These are phyloP conservation scores for Saussurea involucrata DNA, from an alignment of 129 eudicot genomes.

Conservation along the genomic window DNA sequence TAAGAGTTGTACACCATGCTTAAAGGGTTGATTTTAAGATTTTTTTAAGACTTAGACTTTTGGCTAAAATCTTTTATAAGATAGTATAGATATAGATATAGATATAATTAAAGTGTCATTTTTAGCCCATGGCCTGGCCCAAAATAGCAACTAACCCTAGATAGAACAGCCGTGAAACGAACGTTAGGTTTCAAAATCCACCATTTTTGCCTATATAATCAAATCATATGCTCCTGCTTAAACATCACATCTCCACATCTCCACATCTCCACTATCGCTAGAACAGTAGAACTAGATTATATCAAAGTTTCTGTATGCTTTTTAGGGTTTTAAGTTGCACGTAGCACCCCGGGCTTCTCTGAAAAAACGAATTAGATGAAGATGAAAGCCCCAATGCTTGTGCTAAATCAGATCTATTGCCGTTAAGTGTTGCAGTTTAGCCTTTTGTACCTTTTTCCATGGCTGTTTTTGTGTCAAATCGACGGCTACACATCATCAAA, in stretches of 20 bases:
- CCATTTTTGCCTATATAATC: neutral
- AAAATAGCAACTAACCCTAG: neutral
- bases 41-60: too few relatives aligned
- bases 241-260: neutral
- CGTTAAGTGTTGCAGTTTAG: constrained; percentile 58
- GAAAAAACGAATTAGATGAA: constrained; percentile 26
- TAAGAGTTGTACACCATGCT: too few relatives aligned
- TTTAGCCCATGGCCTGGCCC: neutral
- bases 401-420: constrained; percentile 35
- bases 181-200: neutral
- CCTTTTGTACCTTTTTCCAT: constrained; percentile 26
- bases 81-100: too few relatives aligned
- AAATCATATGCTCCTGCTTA: neutral
- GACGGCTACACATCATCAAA: neutral
- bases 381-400: constrained; percentile 67
- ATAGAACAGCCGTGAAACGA: neutral
- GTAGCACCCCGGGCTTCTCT: constrained; percentile 72
- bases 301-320: too few relatives aligned
- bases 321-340: constrained; percentile 19
- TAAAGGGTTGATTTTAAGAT: too few relatives aligned
- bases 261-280: too few relatives aligned
- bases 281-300: too few relatives aligned
- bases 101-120: neutral
- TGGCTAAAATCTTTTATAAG: too few relatives aligned
- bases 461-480: constrained; percentile 52